These are phyloP conservation scores for Apiotrichum gracile DNA, from an alignment of 1,284 basidiomycete genomes.

Conservation along the genomic window DNA sequence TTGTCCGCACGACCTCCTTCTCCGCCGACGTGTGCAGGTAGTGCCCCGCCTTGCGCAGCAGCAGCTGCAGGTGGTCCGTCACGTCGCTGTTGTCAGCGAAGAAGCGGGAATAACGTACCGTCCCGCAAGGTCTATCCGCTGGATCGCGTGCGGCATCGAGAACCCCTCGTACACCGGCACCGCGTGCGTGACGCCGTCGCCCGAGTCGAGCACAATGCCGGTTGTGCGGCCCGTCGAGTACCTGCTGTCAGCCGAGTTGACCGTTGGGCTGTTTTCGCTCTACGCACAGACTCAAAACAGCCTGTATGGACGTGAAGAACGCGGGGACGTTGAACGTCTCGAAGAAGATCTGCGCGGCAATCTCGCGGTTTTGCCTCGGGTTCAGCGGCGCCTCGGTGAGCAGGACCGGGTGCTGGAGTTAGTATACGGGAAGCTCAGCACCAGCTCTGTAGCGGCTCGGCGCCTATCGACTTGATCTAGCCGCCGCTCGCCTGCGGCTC, in stretches of 20 bases:
- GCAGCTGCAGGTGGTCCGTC: conserved; percentile 89
- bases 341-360: conserved; percentile 96
- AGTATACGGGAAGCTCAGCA: no score
- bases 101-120: conserved; percentile 52
- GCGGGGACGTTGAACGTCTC: conserved; percentile 99
- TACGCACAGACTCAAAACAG: conserved; percentile 89
- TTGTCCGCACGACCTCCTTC: conserved; percentile 91
- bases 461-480: no score
- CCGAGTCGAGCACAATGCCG: conserved; percentile 96
- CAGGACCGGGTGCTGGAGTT: conserved; percentile 80
- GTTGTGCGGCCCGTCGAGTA: conserved; percentile 99
- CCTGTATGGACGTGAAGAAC: conserved; percentile 93
- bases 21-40: conserved; percentile 96
- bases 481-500: no score
- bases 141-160: conserved; percentile 97
- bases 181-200: conserved; percentile 97
- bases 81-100: conserved; percentile 63
- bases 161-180: conserved; percentile 99
- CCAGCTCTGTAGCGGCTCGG: no score
- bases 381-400: conserved; percentile 93
- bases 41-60: conserved; percentile 90
- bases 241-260: conserved; percentile 55
- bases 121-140: conserved; percentile 91
- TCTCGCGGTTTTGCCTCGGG: conserved; percentile 86
- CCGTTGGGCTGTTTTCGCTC: no score